Evolutionary conservation across 495 filamentous ascomycete species (phyloP).

Genomic region (Jackrogersella multiformis): DNA sequence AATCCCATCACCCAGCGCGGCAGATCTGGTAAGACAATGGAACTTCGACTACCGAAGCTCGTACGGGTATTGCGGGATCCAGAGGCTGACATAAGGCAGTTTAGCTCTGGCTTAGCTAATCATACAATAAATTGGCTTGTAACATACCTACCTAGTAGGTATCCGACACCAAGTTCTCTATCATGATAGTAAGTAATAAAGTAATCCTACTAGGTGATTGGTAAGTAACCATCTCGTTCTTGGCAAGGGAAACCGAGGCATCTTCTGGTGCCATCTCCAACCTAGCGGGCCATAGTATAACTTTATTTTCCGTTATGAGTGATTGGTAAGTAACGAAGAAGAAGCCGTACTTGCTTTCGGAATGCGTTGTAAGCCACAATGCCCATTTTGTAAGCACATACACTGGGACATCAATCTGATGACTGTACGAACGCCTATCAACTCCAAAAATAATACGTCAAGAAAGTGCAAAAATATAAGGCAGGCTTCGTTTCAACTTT

Average conservation of each 20-base stretch:
- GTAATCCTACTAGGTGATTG: not conserved
- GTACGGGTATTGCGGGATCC: not conserved
- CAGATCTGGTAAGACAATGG: not conserved
- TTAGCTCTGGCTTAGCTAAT: not conserved
- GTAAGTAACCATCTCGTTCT: slow-evolving; percentile 1
- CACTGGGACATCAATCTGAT: not conserved
- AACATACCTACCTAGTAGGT: no score
- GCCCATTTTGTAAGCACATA: not conserved
- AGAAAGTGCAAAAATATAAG: not conserved
- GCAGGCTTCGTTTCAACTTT: not conserved
- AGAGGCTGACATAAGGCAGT: not conserved
- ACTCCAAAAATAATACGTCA: not conserved
- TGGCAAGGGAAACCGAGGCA: not conserved
- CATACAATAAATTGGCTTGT: not conserved
- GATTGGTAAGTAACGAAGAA: not conserved
- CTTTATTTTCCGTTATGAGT: not conserved
- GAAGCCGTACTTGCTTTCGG: not conserved
- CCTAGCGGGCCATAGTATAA: not conserved
- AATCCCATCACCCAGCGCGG: not conserved
- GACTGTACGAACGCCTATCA: not conserved
- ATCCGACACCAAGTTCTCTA: no score
- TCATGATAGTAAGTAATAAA: no score
- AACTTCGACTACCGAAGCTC: not conserved
- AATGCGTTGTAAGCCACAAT: not conserved
- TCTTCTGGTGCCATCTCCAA: not conserved